A percentile compares a stretch with the other conserved stretches of the same genome.
These are phyloP conservation scores for Fusarium sp. DNA, from an alignment of 2,329 filamentous ascomycete genomes.

Conservation along the genomic window DNA sequence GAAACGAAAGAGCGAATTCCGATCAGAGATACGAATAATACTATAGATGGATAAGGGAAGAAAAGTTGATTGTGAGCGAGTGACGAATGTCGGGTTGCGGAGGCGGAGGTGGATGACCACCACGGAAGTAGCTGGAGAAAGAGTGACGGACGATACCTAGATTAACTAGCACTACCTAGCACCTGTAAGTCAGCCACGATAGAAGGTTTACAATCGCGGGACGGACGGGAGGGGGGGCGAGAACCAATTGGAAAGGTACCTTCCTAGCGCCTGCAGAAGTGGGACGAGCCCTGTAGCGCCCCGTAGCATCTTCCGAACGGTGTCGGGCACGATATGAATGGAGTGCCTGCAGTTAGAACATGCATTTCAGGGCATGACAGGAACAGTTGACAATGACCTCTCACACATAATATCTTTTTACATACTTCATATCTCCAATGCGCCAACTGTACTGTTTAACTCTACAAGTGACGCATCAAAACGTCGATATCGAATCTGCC, in stretches of 20 bases:
- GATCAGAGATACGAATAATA: conserved; percentile 19
- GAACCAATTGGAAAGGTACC: conserved; percentile 32
- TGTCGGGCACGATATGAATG: conserved; percentile 6
- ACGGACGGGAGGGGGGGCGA: conserved; percentile 29
- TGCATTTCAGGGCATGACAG: conserved; percentile 4
- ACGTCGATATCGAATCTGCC: conserved; percentile 31
- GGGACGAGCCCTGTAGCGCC: conserved; percentile 17
- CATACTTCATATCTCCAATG: background rate
- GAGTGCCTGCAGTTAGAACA: conserved; percentile 4
- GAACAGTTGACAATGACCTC: background rate
- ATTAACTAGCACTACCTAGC: conserved; percentile 27
- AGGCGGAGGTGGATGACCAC: conserved; percentile 35
- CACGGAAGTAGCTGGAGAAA: conserved; percentile 15
- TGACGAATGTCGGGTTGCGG: conserved; percentile 32
- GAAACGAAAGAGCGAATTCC: conserved; percentile 1
- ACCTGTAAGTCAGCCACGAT: conserved; percentile 34
- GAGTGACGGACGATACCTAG: conserved; percentile 26
- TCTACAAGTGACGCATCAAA: conserved; percentile 2
- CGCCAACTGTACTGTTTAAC: background rate
- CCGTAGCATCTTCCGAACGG: conserved; percentile 19
- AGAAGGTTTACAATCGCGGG: conserved; percentile 38
- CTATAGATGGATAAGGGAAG: conserved; percentile 4
- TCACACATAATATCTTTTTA: background rate
- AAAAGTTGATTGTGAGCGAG: conserved; percentile 31
- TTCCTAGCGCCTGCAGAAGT: conserved; percentile 35